Conservation (phyloP, 2,329 filamentous ascomycete species). For the Verticillium alfalfae region DNA sequence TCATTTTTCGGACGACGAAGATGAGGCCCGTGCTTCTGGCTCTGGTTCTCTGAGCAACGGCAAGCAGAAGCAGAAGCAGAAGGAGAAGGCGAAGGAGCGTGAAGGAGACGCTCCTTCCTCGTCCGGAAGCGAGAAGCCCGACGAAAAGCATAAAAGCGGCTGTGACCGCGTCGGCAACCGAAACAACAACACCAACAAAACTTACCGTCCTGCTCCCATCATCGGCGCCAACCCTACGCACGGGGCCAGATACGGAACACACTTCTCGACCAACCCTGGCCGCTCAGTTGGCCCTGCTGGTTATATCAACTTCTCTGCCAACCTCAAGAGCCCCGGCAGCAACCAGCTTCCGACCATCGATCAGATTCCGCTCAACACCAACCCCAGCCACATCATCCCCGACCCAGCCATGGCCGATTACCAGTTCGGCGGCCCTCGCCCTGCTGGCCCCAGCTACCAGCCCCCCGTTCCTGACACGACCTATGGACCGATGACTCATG, state of each 20-base stretch:
- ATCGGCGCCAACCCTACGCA: background rate
- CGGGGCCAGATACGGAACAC: background rate
- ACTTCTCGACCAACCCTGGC: background rate
- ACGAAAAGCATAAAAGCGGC: background rate
- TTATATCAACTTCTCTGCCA: background rate
- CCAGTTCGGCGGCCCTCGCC: conserved; percentile 33
- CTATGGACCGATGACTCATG: conserved; percentile 48
- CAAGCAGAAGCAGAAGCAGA: background rate
- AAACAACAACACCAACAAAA: background rate
- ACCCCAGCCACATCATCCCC: background rate
- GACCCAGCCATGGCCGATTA: conserved; percentile 31
- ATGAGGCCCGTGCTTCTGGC: background rate
- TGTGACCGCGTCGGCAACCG: background rate
- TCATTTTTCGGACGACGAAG: background rate
- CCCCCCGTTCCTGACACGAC: conserved; percentile 54
- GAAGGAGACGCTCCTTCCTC: background rate
- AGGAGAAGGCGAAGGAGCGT: background rate
- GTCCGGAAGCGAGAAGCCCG: background rate
- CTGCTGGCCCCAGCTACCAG: conserved; percentile 45
- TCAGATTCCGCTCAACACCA: background rate
- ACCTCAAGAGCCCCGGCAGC: background rate
- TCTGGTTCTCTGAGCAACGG: background rate
- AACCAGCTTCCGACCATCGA: background rate
- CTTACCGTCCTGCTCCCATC: background rate
- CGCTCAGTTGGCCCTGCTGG: background rate